Evolutionary conservation across 495 filamentous ascomycete species (phyloP), one percentile per base, ranked within the genome.

Genomic region (Astrothelium macrocarpum): DNA sequence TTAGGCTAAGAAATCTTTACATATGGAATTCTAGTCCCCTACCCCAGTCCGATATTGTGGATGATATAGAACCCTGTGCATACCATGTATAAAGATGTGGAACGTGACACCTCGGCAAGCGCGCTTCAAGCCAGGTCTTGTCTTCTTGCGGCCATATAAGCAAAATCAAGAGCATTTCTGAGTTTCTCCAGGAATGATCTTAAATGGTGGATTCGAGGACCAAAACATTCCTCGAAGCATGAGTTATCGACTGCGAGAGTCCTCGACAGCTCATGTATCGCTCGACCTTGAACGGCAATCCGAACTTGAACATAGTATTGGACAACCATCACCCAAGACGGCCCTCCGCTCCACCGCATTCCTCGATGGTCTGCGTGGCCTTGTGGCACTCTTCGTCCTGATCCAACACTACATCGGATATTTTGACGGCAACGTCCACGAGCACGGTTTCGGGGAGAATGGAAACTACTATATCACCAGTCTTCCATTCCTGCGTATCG

Each of bases 401-500:
- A 71, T 65, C 65, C 64, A 64, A 9, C 74, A 77, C 62, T 72
- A 76, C 60, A 65, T 69, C 34, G 67, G 64, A 28, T 39, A 62
- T 16, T 65, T 45, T 14, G 42, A 65, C 14, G 67, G 36, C 14
- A 69, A 65, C 64, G 64, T 68, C 45, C 66, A 74, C 46, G 71
- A 76, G 62, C 65, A 72, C 29, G 74, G 64, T 31, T 76, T 70
- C 42, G 73, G 72, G n/a, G 74, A 69, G 60, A 59, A 75, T 1
- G 62, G 63, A 14, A 56, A 68, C 5, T 68, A 72, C 56, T 71
- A 72, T 63, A 67, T 76, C 32, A 66, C 63, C 36, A 74, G 75
- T 39, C 78, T 82, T 36, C 76, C 81, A 67, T 69, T 70, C 46
- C 56, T 74, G 2, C 70, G 66, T 68, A 80, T 61, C 68, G 76